phyloP scores from a whole-genome alignment of 2,329 filamentous ascomycete genomes.

The Fonsecaea monophora region DNA sequence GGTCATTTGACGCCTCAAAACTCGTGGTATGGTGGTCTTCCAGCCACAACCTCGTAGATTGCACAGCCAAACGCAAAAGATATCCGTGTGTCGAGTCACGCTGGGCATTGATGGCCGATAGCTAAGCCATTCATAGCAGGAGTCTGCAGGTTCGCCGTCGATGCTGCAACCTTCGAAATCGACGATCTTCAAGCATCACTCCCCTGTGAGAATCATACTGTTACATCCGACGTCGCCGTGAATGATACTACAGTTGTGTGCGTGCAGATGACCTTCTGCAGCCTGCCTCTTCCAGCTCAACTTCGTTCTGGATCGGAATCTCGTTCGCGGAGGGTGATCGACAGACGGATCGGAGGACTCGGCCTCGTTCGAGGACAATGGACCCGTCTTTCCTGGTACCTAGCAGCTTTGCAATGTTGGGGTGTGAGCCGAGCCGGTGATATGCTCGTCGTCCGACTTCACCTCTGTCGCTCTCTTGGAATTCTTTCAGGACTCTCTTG shows the following conservation, averaged over 20 bases:
- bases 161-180: conserved; percentile 22
- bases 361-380: conserved; percentile 24
- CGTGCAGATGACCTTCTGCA: conserved; percentile 23
- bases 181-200: conserved; percentile 20
- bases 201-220: conserved; percentile 31
- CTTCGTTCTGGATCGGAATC: conserved; percentile 21
- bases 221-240: conserved; percentile 29
- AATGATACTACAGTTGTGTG: conserved; percentile 25
- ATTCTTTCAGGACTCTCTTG: conserved; percentile 25
- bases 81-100: conserved; percentile 8
- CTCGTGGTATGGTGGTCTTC: conserved; percentile 25
- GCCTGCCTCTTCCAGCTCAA: conserved; percentile 25
- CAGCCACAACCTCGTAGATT: conserved; percentile 15
- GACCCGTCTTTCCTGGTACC: conserved; percentile 17
- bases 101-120: conserved; percentile 24
- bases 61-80: conserved; percentile 19
- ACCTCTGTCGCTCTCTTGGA: conserved; percentile 15
- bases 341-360: conserved; percentile 17
- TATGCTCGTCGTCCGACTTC: conserved; percentile 27
- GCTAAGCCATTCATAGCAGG: conserved; percentile 30
- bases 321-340: conserved; percentile 6
- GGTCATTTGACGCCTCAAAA: conserved; percentile 14
- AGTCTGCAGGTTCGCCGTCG: conserved; percentile 18
- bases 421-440: conserved; percentile 28
- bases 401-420: conserved; percentile 21